Conservation (phyloP, 805 yeast genomes). For the Debaryomyces castellii region DNA sequence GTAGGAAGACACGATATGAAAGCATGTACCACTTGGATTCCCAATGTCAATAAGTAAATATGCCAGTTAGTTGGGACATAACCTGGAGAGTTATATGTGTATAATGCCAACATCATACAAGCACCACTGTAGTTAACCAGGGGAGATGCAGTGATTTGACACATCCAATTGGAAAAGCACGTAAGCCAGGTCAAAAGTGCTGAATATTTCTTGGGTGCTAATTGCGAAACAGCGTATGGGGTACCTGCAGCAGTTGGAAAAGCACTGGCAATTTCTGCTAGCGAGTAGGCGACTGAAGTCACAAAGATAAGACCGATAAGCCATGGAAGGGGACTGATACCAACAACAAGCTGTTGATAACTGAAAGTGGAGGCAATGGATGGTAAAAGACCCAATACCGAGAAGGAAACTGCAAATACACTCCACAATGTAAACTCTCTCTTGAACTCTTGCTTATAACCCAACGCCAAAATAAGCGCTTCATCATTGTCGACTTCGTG, state of each 20-base stretch:
- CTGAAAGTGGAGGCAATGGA: constrained; percentile 63
- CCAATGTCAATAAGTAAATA: constrained; percentile 50
- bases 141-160: constrained; percentile 62
- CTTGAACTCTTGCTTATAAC: constrained; percentile 62
- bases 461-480: constrained; percentile 55
- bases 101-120: constrained; percentile 53
- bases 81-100: constrained; percentile 34
- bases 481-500: constrained; percentile 50
- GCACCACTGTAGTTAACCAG: constrained; percentile 61
- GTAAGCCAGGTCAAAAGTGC: constrained; percentile 61
- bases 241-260: constrained; percentile 71
- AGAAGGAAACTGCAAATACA: constrained; percentile 61
- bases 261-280: constrained; percentile 66
- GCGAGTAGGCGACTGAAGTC: constrained; percentile 55
- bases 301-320: constrained; percentile 56
- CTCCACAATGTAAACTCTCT: constrained; percentile 59
- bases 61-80: constrained; percentile 50
- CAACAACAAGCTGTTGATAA: constrained; percentile 60
- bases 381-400: constrained; percentile 64
- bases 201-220: constrained; percentile 54
- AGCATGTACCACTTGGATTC: constrained; percentile 49
- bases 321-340: constrained; percentile 64
- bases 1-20: constrained; percentile 54
- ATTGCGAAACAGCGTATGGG: constrained; percentile 64
- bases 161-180: constrained; percentile 65